phyloP scores from a whole-genome alignment of 768 basidiomycete genomes.

The Rhodotorula kratochvilovae region DNA sequence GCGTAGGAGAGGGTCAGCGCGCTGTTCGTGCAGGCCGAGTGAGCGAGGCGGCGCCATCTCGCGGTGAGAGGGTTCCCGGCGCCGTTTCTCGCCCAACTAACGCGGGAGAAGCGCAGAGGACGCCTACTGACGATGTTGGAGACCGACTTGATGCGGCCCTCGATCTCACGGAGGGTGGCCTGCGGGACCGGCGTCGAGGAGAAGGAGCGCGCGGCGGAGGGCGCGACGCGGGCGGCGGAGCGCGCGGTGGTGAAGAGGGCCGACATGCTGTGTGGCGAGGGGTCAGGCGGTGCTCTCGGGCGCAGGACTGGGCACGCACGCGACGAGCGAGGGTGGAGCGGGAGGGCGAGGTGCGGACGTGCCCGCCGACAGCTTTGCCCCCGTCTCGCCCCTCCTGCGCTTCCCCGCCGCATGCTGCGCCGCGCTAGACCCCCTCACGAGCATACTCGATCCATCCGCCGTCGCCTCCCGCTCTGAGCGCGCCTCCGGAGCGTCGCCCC shows the following conservation, averaged over 20 bases:
- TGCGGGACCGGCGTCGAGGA: constrained; percentile 41
- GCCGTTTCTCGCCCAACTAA: neutral
- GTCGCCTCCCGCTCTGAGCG: too few relatives aligned
- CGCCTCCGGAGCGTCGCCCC: too few relatives aligned
- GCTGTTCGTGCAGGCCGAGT: neutral
- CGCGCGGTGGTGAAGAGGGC: constrained; percentile 60
- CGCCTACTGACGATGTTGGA: constrained; percentile 55
- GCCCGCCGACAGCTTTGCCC: too few relatives aligned
- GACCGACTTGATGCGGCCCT: constrained; percentile 87
- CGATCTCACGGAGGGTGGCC: constrained; percentile 94
- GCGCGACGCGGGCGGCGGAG: constrained; percentile 42
- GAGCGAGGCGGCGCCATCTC: neutral
- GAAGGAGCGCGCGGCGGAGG: constrained; percentile 30
- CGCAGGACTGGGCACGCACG: neutral
- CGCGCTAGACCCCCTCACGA: too few relatives aligned
- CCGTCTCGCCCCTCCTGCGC: too few relatives aligned
- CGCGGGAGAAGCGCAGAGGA: neutral
- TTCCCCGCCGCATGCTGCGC: too few relatives aligned
- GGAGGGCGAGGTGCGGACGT: too few relatives aligned
- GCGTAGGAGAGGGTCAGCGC: neutral
- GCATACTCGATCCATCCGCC: too few relatives aligned
- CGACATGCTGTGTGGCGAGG: neutral
- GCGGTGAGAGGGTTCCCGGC: too few relatives aligned
- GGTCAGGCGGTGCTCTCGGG: neutral
- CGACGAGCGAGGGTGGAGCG: too few relatives aligned